Conservation (phyloP, 331 rosid species). For the Stylosanthes scabra region DNA sequence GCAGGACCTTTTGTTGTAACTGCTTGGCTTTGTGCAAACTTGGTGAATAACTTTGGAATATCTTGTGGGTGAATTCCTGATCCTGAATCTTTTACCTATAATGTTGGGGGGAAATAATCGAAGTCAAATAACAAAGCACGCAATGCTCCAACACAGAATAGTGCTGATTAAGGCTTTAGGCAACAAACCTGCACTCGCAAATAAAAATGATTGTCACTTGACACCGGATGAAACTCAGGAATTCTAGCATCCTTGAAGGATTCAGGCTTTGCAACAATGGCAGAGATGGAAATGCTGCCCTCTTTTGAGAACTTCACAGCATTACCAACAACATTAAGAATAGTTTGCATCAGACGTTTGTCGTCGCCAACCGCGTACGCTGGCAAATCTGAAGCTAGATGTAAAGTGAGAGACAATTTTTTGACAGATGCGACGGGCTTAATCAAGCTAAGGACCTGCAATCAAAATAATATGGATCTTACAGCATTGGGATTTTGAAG, state of each 20-base stretch:
- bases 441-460: conserved; percentile 86
- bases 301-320: conserved; percentile 97
- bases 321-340: conserved; percentile 91
- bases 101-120: conserved; percentile 12
- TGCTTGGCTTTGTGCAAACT: conserved; percentile 86
- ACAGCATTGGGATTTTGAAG: conserved; percentile 35
- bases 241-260: conserved; percentile 73
- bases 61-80: conserved; percentile 88
- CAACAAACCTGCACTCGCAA: conserved; percentile 87
- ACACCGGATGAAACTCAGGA: conserved; percentile 72
- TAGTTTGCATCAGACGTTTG: conserved; percentile 87
- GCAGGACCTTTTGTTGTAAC: conserved; percentile 62
- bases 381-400: conserved; percentile 82
- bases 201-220: conserved; percentile 83
- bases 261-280: conserved; percentile 73
- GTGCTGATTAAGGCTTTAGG: conserved; percentile 35
- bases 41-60: conserved; percentile 81
- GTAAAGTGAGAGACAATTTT: conserved; percentile 67
- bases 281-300: conserved; percentile 78
- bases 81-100: conserved; percentile 91
- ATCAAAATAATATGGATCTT: conserved; percentile 35
- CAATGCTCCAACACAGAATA: conserved; percentile 27
- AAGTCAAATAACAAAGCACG: conserved; percentile 19
- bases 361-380: conserved; percentile 79
- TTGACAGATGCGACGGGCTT: conserved; percentile 91